phyloP scores from a whole-genome alignment of 1,284 basidiomycete species.

The Ustilago vetiveriae region DNA sequence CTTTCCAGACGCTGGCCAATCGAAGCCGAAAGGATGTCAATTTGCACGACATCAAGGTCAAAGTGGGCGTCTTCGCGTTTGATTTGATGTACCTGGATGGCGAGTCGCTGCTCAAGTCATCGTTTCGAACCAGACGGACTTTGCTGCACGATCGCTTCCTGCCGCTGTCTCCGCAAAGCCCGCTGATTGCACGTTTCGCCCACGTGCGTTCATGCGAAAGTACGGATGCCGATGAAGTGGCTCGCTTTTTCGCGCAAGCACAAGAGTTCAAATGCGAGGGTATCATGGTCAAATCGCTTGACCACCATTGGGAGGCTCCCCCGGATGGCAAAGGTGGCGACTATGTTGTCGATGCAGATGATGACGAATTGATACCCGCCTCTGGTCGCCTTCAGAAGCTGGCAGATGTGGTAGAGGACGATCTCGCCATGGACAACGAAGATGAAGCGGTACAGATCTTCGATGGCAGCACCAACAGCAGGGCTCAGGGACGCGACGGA shows the following conservation, averaged over 20 bases:
- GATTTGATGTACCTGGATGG: slow-evolving; percentile 69
- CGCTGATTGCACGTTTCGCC: slow-evolving; percentile 74
- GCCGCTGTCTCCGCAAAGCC: slow-evolving; percentile 67
- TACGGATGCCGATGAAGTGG: slow-evolving; percentile 73
- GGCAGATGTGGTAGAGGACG: slow-evolving; percentile 54
- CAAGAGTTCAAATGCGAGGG: slow-evolving; percentile 87
- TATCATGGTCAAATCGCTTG: slow-evolving; percentile 86
- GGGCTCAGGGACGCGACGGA: not conserved
- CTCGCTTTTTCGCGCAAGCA: slow-evolving; percentile 81
- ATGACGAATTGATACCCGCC: slow-evolving; percentile 42
- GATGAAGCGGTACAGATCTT: slow-evolving; percentile 34
- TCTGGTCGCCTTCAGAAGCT: slow-evolving; percentile 48
- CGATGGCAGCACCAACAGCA: slow-evolving; percentile 4
- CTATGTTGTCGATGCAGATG: slow-evolving; percentile 1
- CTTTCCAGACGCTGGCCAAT: slow-evolving; percentile 59
- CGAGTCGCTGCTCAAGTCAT: slow-evolving; percentile 75
- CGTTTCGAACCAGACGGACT: slow-evolving; percentile 79
- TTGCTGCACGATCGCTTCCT: slow-evolving; percentile 73
- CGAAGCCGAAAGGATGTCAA: slow-evolving; percentile 63
- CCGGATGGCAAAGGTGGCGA: slow-evolving; percentile 61
- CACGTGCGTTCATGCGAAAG: slow-evolving; percentile 84
- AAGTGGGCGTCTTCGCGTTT: slow-evolving; percentile 63
- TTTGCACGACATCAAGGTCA: slow-evolving; percentile 61
- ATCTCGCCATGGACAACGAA: slow-evolving; percentile 52
- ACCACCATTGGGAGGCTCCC: slow-evolving; percentile 55